A percentile compares a stretch with the other conserved stretches of the same genome.
Evolutionary conservation across 2,329 filamentous ascomycete species (phyloP).

Genomic region (Lecanicillium sp.): DNA sequence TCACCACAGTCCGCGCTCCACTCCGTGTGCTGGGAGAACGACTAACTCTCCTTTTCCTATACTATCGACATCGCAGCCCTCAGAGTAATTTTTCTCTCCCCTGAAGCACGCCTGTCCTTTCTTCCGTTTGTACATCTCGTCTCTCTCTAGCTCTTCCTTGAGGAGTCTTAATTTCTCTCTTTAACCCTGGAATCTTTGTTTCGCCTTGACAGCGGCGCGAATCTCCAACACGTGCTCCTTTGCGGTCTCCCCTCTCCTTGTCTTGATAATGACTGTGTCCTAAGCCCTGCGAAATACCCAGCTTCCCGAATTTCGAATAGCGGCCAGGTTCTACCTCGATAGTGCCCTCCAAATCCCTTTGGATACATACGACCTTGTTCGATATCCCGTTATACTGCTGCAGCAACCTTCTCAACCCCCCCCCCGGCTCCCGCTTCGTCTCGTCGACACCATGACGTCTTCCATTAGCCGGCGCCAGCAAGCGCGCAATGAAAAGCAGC

Average conservation of each 20-base stretch:
- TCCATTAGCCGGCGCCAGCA: constrained; percentile 93
- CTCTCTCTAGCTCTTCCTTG: neutral
- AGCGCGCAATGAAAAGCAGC: constrained; percentile 85
- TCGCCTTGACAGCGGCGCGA: neutral
- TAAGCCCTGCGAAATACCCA: neutral
- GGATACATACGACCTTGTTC: no score
- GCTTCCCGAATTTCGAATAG: neutral
- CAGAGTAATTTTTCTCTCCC: no score
- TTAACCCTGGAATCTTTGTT: neutral
- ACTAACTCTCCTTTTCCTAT: no score
- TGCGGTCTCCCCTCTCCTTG: neutral
- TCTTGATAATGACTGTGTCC: neutral
- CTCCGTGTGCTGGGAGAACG: no score
- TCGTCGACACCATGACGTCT: constrained; percentile 37
- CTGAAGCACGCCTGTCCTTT: no score
- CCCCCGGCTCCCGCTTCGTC: neutral
- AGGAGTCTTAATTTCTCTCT: neutral
- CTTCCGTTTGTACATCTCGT: neutral
- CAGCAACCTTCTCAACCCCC: no score
- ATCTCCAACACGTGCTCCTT: neutral
- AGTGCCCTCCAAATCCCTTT: no score
- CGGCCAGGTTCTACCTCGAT: no score
- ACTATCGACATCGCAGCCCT: no score
- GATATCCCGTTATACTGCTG: no score
- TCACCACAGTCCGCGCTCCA: no score